Evolutionary conservation across 108 stramenopile genomes (phyloP).

Genomic region (Schizochytrium sp.): DNA sequence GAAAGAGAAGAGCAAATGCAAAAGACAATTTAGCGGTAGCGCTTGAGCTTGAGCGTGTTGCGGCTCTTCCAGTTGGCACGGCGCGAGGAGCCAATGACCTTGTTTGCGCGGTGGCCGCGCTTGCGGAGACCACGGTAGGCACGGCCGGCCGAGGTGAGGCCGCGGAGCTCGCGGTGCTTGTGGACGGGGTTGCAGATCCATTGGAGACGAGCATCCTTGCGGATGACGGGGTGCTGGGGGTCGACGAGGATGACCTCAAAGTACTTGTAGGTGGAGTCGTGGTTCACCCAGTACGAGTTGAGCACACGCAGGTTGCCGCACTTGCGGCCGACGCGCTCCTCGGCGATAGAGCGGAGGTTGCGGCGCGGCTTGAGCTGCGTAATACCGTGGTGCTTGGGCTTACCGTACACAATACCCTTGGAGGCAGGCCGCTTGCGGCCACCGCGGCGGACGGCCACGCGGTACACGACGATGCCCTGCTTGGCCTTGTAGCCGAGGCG

Average conservation of each 20-base stretch:
- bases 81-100: slow-evolving; percentile 84
- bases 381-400: slow-evolving; percentile 99
- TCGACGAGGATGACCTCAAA: slow-evolving; percentile 99
- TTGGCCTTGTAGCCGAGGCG: slow-evolving; percentile 99
- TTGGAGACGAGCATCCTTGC: slow-evolving; percentile 97
- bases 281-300: slow-evolving; percentile 99
- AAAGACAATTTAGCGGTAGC: slow-evolving; percentile 63
- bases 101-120: slow-evolving; percentile 96
- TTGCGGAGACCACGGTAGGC: slow-evolving; percentile 94
- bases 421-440: slow-evolving; percentile 98
- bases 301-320: slow-evolving; percentile 92
- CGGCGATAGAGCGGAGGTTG: slow-evolving; percentile 90
- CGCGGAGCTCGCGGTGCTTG: slow-evolving; percentile 99
- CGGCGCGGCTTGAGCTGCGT: slow-evolving; percentile 97
- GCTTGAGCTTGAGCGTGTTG: slow-evolving; percentile 90
- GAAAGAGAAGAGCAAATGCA: too few relatives aligned
- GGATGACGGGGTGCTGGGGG: slow-evolving; percentile 85
- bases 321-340: slow-evolving; percentile 96
- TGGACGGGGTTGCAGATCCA: slow-evolving; percentile 98
- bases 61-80: slow-evolving; percentile 88
- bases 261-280: slow-evolving; percentile 99
- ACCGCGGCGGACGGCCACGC: slow-evolving; percentile 97
- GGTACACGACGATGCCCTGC: slow-evolving; percentile 95
- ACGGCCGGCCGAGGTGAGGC: slow-evolving; percentile 96
- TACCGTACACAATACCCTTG: slow-evolving; percentile 99